Base-by-base conservation (phyloP, 768 basidiomycete genomes). In the Phaeolepiota aurea region DNA sequence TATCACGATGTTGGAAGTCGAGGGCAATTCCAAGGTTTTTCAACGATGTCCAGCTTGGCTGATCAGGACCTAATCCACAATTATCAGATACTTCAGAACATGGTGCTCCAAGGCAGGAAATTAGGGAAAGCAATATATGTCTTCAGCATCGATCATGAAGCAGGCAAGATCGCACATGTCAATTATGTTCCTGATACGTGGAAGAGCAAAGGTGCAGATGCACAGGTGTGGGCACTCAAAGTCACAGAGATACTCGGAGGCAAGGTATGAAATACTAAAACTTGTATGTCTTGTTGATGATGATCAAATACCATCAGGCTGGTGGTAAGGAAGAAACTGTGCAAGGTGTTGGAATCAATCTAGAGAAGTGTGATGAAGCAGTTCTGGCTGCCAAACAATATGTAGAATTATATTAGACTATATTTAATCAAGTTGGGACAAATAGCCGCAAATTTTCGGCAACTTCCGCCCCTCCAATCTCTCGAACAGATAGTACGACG, bases 291-390 rank as follows among this genome's bases (percentile, higher is more conserved):
- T 33, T 18, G 7, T 37, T 13, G 9, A 32, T 40, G 14, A 7
- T 40, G 20, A 12, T 28, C 41, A 15, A 25, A 36, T 41, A 28
- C 16, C 19, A 30, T 42, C 31, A 92, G 89, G 90, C 90, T 38
- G 96, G 96, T 41, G 96, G 96, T 11, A 97, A 93, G 62, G 89
- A 89, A 44, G 96, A 98, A 25, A 74, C 77, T 41, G 85, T 86
- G 1, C 90, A 93, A 54, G 96, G 96, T 18, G 79, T 94, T 11
- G 96, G 96, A 20, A 62, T 68, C 2, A 71, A 87, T 45, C 58
- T 72, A 1, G 61, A 60, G 18, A 81, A 74, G 59, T 62, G 90
- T 2, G 63, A 71, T 12, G 87, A 85, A 44, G 92, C 87, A 1
- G 50, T 90, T 14, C 54, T 51, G 41, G 66, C 68, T 16, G 89